Percentiles rank a stretch among this genome's conserved stretches.
phyloP scores from a whole-genome alignment of 2,329 filamentous ascomycete genomes.

The Rutstroemia sp. region DNA sequence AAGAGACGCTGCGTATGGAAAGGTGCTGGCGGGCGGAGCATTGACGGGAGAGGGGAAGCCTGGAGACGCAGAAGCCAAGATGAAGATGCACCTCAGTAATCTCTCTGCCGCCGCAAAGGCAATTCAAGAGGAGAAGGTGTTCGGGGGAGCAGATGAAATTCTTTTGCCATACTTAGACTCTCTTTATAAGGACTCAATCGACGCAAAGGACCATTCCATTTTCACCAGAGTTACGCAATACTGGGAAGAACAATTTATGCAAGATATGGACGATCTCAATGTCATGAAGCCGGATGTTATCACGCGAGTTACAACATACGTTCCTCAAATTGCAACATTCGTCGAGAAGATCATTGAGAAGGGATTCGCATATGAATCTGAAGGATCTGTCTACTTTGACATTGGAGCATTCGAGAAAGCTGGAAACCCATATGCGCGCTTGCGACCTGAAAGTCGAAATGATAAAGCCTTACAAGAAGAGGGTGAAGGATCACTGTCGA shows the following conservation, averaged over 20 bases:
- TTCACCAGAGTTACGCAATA: constrained; percentile 81
- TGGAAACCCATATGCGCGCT: constrained; percentile 76
- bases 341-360: constrained; percentile 70
- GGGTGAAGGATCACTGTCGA: constrained; percentile 73
- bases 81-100: constrained; percentile 62
- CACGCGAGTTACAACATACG: constrained; percentile 88
- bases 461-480: constrained; percentile 80
- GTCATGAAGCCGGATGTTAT: constrained; percentile 74
- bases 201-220: constrained; percentile 59
- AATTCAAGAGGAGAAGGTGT: constrained; percentile 42
- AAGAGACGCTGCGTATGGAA: constrained; percentile 46
- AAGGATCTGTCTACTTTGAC: constrained; percentile 51
- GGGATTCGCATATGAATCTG: constrained; percentile 73
- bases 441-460: constrained; percentile 79
- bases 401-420: constrained; percentile 48
- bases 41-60: constrained; percentile 47
- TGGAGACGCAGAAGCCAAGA: constrained; percentile 58
- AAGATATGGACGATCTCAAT: constrained; percentile 82
- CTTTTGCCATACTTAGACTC: constrained; percentile 78
- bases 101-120: constrained; percentile 37
- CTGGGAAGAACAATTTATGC: constrained; percentile 81
- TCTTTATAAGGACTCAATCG: constrained; percentile 53
- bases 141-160: constrained; percentile 55
- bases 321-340: constrained; percentile 77
- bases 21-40: constrained; percentile 47